Evolutionary conservation across 331 rosid genomes (phyloP).

Genomic region (Arachis monticola): DNA sequence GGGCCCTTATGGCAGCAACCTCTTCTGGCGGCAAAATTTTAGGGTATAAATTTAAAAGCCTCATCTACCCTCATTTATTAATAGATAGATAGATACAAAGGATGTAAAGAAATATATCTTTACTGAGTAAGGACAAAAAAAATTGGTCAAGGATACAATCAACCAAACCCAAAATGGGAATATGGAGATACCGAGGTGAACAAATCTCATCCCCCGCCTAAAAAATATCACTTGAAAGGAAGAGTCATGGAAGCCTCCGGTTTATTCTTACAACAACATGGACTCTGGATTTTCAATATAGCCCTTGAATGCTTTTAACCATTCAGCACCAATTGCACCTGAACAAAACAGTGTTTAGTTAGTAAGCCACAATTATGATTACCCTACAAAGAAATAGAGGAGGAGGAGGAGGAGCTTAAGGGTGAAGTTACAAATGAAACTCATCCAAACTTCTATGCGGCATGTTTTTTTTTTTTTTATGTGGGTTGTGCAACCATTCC

Average conservation of each 20-base stretch:
- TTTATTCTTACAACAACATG: slow-evolving; percentile 71
- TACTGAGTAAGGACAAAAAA: slow-evolving; percentile 43
- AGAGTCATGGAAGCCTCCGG: slow-evolving; percentile 28
- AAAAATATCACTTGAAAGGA: slow-evolving; percentile 33
- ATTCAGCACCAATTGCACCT: slow-evolving; percentile 98
- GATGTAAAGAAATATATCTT: slow-evolving; percentile 39
- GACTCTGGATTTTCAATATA: slow-evolving; percentile 93
- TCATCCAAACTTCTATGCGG: too few species aligned
- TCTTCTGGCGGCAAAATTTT: slow-evolving; percentile 45
- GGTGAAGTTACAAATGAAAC: too few species aligned
- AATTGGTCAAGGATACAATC: slow-evolving; percentile 49
- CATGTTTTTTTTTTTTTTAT: too few species aligned
- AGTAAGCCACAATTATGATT: slow-evolving; percentile 32
- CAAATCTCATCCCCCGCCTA: slow-evolving; percentile 49
- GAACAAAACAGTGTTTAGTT: slow-evolving; percentile 25
- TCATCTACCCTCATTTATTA: slow-evolving; percentile 64
- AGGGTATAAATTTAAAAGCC: slow-evolving; percentile 47
- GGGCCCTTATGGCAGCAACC: slow-evolving; percentile 33
- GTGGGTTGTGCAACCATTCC: too few species aligned
- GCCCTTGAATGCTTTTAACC: slow-evolving; percentile 96
- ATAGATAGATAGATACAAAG: slow-evolving; percentile 34
- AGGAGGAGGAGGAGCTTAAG: too few species aligned
- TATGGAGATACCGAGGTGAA: slow-evolving; percentile 40
- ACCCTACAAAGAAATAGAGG: not conserved
- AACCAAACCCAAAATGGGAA: slow-evolving; percentile 43